Conservation (phyloP, 495 filamentous ascomycete genomes). For the Recurvomyces mirabilis region DNA sequence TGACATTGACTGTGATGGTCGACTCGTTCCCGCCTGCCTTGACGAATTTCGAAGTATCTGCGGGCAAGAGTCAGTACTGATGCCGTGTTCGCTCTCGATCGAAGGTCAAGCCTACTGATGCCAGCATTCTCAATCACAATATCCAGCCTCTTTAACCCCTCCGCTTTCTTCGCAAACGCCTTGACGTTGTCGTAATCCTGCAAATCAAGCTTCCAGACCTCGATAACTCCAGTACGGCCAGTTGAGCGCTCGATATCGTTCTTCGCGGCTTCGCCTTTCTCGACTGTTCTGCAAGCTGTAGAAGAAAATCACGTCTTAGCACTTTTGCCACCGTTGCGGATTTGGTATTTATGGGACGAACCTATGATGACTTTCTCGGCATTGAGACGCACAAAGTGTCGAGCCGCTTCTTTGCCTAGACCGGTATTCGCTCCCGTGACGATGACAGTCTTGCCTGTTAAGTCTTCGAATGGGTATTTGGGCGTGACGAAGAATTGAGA, state of each 20-base stretch:
- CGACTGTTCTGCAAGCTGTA: too few species aligned
- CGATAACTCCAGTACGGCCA: constrained; percentile 31
- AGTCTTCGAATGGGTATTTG: constrained; percentile 28
- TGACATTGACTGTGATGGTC: constrained; percentile 38
- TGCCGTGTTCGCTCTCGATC: constrained; percentile 10
- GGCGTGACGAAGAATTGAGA: constrained; percentile 37
- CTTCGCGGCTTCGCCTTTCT: constrained; percentile 39
- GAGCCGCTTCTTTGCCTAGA: constrained; percentile 29
- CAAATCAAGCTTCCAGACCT: constrained; percentile 48
- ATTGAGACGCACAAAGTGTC: constrained; percentile 24
- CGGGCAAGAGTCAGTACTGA: neutral
- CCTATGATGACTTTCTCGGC: constrained; percentile 29
- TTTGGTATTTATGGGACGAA: too few species aligned
- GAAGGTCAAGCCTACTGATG: constrained; percentile 22
- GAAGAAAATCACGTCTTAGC: too few species aligned
- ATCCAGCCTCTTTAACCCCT: constrained; percentile 33
- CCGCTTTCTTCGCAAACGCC: constrained; percentile 35
- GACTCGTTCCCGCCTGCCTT: constrained; percentile 39
- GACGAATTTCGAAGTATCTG: neutral
- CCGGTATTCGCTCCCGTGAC: constrained; percentile 29
- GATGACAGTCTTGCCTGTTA: constrained; percentile 29
- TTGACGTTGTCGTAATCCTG: constrained; percentile 39
- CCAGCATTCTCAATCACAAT: constrained; percentile 39
- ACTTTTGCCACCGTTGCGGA: too few species aligned
- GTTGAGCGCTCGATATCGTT: constrained; percentile 38